phyloP scores from a whole-genome alignment of 1,284 basidiomycete species.

The Malassezia arunalokei region DNA sequence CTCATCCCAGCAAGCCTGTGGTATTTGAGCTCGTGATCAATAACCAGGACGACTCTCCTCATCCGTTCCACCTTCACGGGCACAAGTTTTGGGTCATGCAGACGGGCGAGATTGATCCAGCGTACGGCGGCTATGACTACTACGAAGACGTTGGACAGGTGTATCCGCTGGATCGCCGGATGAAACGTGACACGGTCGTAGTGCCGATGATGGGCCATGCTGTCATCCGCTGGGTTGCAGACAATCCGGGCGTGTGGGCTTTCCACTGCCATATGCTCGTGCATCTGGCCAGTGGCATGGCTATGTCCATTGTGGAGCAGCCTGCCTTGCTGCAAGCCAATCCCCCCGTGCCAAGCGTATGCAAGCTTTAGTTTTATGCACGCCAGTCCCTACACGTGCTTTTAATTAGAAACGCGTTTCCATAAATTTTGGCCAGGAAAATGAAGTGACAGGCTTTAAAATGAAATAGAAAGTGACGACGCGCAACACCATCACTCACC shows the following conservation, averaged over 20 bases:
- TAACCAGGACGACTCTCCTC: conserved; percentile 48
- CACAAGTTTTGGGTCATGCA: conserved; percentile 49
- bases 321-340: conserved; percentile 3
- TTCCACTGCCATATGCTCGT: conserved; percentile 27
- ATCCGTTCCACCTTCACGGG: conserved; percentile 49
- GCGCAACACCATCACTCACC: no score
- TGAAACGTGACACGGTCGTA: conserved; percentile 30
- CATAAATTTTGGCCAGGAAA: neutral
- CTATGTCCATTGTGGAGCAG: conserved; percentile 19
- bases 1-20: conserved; percentile 20
- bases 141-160: conserved; percentile 2
- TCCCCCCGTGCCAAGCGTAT: neutral
- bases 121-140: conserved; percentile 3
- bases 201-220: conserved; percentile 28
- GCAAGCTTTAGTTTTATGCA: neutral
- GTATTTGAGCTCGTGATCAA: conserved; percentile 42
- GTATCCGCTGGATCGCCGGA: conserved; percentile 12
- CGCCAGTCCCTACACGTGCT: neutral
- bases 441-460: no score
- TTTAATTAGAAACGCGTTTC: neutral
- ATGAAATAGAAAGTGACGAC: no score
- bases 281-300: conserved; percentile 20
- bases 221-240: conserved; percentile 26
- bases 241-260: conserved; percentile 33
- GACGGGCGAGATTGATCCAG: conserved; percentile 20